phyloP scores from a whole-genome alignment of 768 basidiomycete genomes.

The Pulveroboletus ravenelii region DNA sequence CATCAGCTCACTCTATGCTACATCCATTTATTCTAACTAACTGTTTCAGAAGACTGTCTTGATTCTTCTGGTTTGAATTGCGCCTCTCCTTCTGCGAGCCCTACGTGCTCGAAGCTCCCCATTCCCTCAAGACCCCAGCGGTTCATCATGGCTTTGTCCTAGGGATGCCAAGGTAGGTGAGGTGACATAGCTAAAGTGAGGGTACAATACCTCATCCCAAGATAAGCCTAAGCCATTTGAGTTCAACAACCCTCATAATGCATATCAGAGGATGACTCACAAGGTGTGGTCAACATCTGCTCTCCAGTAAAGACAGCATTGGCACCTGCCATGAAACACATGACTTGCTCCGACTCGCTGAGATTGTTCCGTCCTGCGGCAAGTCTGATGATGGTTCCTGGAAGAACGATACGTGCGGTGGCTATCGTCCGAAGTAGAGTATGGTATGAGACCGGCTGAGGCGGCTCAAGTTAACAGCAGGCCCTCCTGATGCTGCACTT shows the following conservation, averaged over 20 bases:
- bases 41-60: neutral
- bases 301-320: slow-evolving; percentile 99
- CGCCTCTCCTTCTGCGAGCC: slow-evolving; percentile 53
- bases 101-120: slow-evolving; percentile 78
- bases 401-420: slow-evolving; percentile 89
- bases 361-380: slow-evolving; percentile 91
- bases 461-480: slow-evolving; percentile 10
- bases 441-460: slow-evolving; percentile 74
- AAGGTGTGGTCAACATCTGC: slow-evolving; percentile 95
- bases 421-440: slow-evolving; percentile 90
- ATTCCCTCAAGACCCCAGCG: slow-evolving; percentile 93
- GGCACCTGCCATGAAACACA: slow-evolving; percentile 98
- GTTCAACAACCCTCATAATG: slow-evolving; percentile 3
- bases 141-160: slow-evolving; percentile 92
- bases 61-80: slow-evolving; percentile 11
- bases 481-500: slow-evolving; percentile 12
- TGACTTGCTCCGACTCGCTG: slow-evolving; percentile 87
- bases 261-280: slow-evolving; percentile 42
- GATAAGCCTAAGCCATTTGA: slow-evolving; percentile 58
- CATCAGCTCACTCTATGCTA: neutral
- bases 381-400: slow-evolving; percentile 88
- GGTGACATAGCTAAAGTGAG: neutral
- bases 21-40: neutral
- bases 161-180: slow-evolving; percentile 5
- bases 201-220: slow-evolving; percentile 76